Percentiles rank a stretch among this genome's conserved stretches.
Evolutionary conservation across 2,329 filamentous ascomycete genomes (phyloP).

Genomic region (Chalaropsis thielavioides): DNA sequence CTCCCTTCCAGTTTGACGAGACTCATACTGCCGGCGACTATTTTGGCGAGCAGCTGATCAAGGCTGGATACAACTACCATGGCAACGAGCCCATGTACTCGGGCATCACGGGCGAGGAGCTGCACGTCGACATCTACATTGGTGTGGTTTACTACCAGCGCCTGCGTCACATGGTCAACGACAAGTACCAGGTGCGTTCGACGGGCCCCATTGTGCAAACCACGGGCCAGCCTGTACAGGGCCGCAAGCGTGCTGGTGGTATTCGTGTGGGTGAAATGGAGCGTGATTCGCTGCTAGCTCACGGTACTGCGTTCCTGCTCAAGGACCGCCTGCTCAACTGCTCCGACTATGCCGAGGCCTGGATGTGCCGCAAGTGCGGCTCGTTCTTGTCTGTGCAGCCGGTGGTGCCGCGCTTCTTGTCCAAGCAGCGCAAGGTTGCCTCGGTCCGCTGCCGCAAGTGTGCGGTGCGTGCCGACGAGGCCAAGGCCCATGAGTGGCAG

Average conservation of each 20-base stretch:
- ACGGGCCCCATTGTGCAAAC: constrained; percentile 82
- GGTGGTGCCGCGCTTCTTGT: constrained; percentile 50
- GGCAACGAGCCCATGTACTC: constrained; percentile 99
- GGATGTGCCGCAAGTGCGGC: constrained; percentile 80
- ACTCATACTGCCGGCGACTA: constrained; percentile 83
- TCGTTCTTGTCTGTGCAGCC: constrained; percentile 82
- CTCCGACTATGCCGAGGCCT: constrained; percentile 78
- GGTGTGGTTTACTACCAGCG: constrained; percentile 97
- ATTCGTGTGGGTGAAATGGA: constrained; percentile 99
- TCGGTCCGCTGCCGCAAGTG: constrained; percentile 70
- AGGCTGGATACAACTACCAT: constrained; percentile 94
- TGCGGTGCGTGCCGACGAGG: constrained; percentile 45
- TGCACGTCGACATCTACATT: constrained; percentile 89
- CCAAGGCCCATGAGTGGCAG: constrained; percentile 42
- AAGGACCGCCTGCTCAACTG: constrained; percentile 96
- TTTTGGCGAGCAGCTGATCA: constrained; percentile 89
- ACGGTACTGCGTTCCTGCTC: constrained; percentile 86
- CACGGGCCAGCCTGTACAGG: constrained; percentile 94
- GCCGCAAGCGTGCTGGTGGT: constrained; percentile 88
- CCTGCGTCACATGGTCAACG: constrained; percentile 98
- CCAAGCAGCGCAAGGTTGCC: constrained; percentile 50
- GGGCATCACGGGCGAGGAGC: constrained; percentile 87
- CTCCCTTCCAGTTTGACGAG: constrained; percentile 89
- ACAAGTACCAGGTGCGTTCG: constrained; percentile 96
- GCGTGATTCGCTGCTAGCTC: constrained; percentile 82